phyloP scores from a whole-genome alignment of 176 grass and related monocot species.

The Puccinellia tenuiflora region DNA sequence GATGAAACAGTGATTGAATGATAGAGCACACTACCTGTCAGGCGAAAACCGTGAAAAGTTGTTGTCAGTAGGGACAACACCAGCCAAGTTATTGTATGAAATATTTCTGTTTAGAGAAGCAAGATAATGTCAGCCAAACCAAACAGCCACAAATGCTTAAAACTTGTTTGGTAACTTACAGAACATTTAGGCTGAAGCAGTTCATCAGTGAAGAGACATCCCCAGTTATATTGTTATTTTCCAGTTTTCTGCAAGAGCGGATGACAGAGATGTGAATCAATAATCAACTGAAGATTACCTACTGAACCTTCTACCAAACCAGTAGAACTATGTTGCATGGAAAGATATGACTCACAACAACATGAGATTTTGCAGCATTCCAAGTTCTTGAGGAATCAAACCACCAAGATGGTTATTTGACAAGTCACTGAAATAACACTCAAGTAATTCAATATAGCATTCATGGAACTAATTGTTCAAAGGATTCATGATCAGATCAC shows the following conservation, averaged over 20 bases:
- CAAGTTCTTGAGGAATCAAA: conserved; percentile 76
- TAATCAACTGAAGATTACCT: too few species aligned
- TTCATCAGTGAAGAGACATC: conserved; percentile 73
- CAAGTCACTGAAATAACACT: conserved; percentile 57
- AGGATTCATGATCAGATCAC: not conserved
- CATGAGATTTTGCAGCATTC: conserved; percentile 74
- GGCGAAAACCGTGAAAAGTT: conserved; percentile 93
- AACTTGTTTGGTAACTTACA: too few species aligned
- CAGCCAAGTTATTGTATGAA: conserved; percentile 79
- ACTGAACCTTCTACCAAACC: too few species aligned
- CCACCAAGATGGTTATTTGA: conserved; percentile 57
- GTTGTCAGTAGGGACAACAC: conserved; percentile 66
- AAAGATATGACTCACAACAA: conserved; percentile 84
- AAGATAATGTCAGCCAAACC: too few species aligned
- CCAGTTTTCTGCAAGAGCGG: conserved; percentile 87
- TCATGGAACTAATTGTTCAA: not conserved
- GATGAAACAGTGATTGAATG: not conserved
- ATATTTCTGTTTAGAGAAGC: too few species aligned
- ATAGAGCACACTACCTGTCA: conserved; percentile 50
- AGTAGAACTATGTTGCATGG: too few species aligned
- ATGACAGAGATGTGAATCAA: too few species aligned
- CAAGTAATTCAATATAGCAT: not conserved
- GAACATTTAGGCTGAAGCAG: conserved; percentile 68
- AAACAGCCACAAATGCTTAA: too few species aligned
- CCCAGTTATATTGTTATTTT: conserved; percentile 83